Evolutionary conservation across 768 basidiomycete genomes (phyloP).

Genomic region (Suillus subluteus): DNA sequence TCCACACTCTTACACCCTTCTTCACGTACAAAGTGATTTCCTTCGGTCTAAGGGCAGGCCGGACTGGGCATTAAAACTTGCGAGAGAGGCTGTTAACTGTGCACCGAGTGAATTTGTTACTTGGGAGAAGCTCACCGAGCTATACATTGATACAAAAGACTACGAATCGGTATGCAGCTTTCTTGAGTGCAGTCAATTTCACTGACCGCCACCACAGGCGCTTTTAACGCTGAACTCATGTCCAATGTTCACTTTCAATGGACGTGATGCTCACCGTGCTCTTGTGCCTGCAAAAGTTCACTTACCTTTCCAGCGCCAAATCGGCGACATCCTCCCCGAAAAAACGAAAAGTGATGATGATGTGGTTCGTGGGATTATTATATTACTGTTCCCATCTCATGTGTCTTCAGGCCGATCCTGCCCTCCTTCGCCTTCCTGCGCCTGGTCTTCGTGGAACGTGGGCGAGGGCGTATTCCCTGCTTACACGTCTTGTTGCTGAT

Average conservation of each 20-base stretch:
- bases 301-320: constrained; percentile 82
- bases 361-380: constrained; percentile 50
- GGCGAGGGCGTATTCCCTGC: constrained; percentile 89
- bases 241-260: constrained; percentile 99
- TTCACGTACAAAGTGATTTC: constrained; percentile 96
- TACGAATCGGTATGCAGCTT: constrained; percentile 62
- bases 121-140: constrained; percentile 96
- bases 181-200: neutral
- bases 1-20: constrained; percentile 90
- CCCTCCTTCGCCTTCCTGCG: constrained; percentile 91
- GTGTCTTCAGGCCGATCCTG: constrained; percentile 78
- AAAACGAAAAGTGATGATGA: constrained; percentile 82
- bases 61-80: constrained; percentile 91
- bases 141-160: constrained; percentile 89
- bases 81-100: constrained; percentile 94
- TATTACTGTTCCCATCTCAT: constrained; percentile 5
- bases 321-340: constrained; percentile 90
- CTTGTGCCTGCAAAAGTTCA: constrained; percentile 81
- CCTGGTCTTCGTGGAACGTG: constrained; percentile 95
- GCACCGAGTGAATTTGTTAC: constrained; percentile 99
- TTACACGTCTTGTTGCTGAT: constrained; percentile 88
- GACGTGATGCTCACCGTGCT: constrained; percentile 88
- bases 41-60: constrained; percentile 81
- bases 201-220: constrained; percentile 44
- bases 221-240: constrained; percentile 97